These are phyloP conservation scores for Cubamyces sp. DNA, from an alignment of 768 basidiomycete species.

Conservation along the genomic window DNA sequence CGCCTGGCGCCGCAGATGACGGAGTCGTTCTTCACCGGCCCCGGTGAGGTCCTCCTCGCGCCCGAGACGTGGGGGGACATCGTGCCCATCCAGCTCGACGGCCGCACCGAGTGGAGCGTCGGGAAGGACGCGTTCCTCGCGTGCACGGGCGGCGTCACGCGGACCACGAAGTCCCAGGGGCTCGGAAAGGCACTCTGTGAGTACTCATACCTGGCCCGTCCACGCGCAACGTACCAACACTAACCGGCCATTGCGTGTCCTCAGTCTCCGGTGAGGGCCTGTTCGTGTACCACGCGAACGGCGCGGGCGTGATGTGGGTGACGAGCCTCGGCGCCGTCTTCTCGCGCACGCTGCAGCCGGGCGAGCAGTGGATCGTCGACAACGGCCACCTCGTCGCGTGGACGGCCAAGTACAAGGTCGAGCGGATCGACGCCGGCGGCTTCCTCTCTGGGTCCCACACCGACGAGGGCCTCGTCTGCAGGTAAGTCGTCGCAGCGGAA, in stretches of 20 bases:
- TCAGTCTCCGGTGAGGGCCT: conserved; percentile 41
- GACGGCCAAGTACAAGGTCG: conserved; percentile 39
- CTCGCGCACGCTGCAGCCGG: conserved; percentile 31
- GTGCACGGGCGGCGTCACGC: conserved; percentile 31
- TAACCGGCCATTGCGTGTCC: not conserved
- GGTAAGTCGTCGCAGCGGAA: too few relatives aligned
- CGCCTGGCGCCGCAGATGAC: conserved; percentile 25
- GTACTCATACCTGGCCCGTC: conserved; percentile 1
- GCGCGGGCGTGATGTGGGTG: conserved; percentile 37
- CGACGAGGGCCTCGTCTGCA: conserved; percentile 39
- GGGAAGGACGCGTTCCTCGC: conserved; percentile 39
- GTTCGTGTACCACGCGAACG: conserved; percentile 33
- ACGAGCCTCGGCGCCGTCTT: conserved; percentile 38
- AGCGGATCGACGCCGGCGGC: conserved; percentile 38
- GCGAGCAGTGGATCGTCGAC: conserved; percentile 41
- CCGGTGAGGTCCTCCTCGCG: conserved; percentile 37
- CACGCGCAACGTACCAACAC: not conserved
- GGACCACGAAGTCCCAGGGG: conserved; percentile 34
- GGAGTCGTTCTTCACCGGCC: conserved; percentile 35
- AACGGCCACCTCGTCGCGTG: conserved; percentile 43
- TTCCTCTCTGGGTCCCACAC: conserved; percentile 35
- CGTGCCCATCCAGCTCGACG: conserved; percentile 37
- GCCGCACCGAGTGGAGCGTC: conserved; percentile 32
- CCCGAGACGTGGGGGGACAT: conserved; percentile 42
- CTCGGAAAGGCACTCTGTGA: conserved; percentile 37